Evolutionary conservation across 352 stramenopile genomes (phyloP).

Genomic region (Phytophthora pini): DNA sequence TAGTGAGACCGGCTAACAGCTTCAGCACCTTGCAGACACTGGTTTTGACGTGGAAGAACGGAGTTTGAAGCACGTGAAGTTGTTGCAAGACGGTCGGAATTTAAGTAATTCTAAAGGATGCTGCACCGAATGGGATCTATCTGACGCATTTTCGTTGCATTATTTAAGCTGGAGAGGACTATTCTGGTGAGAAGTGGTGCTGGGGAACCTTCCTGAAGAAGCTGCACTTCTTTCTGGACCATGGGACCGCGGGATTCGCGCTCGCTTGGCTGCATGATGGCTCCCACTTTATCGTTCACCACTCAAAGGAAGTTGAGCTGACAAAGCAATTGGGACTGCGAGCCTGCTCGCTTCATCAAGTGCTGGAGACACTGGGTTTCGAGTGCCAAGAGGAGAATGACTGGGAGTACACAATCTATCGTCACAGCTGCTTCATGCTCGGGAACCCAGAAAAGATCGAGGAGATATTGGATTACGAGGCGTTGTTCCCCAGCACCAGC

Average conservation of each 20-base stretch:
- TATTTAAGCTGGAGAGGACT: constrained; percentile 10
- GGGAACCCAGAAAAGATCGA: constrained; percentile 26
- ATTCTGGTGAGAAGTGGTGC: constrained; percentile 14
- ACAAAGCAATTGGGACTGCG: constrained; percentile 23
- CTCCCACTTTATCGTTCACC: constrained; percentile 22
- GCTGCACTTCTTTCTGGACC: constrained; percentile 29
- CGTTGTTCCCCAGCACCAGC: not conserved
- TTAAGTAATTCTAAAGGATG: too few relatives aligned
- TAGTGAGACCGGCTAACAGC: not conserved
- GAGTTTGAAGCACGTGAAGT: constrained; percentile 27
- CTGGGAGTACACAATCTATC: constrained; percentile 22
- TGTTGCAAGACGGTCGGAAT: constrained; percentile 15
- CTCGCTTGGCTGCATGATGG: constrained; percentile 31
- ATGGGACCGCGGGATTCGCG: constrained; percentile 10
- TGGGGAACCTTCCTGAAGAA: constrained; percentile 29
- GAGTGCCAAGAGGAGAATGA: constrained; percentile 22
- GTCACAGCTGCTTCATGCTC: constrained; percentile 30
- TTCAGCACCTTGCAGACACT: not conserved
- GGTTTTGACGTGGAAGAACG: constrained; percentile 3
- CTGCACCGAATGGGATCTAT: too few relatives aligned
- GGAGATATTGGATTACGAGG: constrained; percentile 1
- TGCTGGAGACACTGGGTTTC: constrained; percentile 33
- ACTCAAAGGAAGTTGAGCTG: constrained; percentile 14
- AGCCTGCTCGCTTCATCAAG: constrained; percentile 28
- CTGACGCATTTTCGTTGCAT: not conserved